phyloP scores from a whole-genome alignment of 345 rosid genomes.

The Rhizophora mangle region DNA sequence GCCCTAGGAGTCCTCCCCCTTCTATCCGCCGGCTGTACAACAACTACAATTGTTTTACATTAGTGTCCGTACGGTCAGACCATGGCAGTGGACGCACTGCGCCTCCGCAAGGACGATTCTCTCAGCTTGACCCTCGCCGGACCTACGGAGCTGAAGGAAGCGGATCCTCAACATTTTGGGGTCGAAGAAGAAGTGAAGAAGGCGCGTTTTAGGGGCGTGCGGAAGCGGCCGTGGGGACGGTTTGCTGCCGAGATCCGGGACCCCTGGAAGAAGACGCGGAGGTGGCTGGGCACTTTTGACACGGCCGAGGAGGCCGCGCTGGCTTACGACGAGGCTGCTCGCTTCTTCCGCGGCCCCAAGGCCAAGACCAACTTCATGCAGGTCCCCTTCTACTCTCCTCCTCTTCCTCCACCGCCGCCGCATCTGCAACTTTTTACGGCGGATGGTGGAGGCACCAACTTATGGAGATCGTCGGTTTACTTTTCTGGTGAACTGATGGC shows the following conservation, averaged over 20 bases:
- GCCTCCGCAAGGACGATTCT: constrained; percentile 2
- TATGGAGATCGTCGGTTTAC: not conserved
- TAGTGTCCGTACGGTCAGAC: not conserved
- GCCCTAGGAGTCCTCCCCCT: not conserved
- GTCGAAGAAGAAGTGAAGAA: not conserved
- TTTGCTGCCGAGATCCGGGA: constrained; percentile 45
- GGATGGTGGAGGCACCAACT: not conserved
- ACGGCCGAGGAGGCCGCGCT: constrained; percentile 40
- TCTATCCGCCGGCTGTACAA: not conserved
- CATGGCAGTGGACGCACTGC: constrained; percentile 11
- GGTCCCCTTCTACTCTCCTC: constrained; percentile 1
- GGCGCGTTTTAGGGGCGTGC: constrained; percentile 33
- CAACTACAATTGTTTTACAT: no score
- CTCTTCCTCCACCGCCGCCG: not conserved
- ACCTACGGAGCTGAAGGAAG: not conserved
- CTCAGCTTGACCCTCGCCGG: constrained; percentile 7
- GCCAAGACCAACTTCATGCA: constrained; percentile 34
- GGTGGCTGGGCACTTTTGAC: constrained; percentile 41
- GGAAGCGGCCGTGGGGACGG: constrained; percentile 43
- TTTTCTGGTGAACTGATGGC: not conserved
- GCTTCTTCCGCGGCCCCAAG: constrained; percentile 32
- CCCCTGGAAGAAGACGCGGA: constrained; percentile 40
- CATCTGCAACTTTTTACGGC: not conserved
- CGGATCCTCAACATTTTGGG: no score
- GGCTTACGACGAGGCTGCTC: constrained; percentile 39